A percentile compares a stretch with the other conserved stretches of the same genome.
These are phyloP conservation scores for Leccinellum luteum DNA, from an alignment of 768 basidiomycete genomes.

Conservation along the genomic window DNA sequence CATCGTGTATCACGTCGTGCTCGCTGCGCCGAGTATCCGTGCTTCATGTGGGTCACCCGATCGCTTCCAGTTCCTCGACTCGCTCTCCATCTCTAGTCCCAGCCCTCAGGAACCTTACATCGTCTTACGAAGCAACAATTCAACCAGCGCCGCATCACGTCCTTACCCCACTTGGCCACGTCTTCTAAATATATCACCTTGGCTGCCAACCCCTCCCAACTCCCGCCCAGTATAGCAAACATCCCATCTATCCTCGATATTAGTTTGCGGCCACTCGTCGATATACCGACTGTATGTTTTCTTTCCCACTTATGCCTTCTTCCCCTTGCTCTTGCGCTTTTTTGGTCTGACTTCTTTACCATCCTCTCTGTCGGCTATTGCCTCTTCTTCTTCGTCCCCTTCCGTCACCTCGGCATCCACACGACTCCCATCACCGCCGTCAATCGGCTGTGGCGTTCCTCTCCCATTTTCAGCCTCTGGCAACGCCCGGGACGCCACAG, in stretches of 20 bases:
- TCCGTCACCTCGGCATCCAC: constrained; percentile 2
- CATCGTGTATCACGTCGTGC: constrained; percentile 2
- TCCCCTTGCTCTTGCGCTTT: constrained; percentile 23
- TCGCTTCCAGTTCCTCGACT: not conserved
- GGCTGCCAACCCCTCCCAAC: not conserved
- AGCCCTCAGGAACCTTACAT: constrained; percentile 11
- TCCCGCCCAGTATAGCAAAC: constrained; percentile 2
- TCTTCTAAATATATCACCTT: constrained; percentile 4
- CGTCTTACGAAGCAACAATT: constrained; percentile 16
- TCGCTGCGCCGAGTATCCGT: not conserved
- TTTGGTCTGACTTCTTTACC: constrained; percentile 7
- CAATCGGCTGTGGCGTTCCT: constrained; percentile 13
- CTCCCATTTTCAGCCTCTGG: constrained; percentile 16
- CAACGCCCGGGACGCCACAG: constrained; percentile 11
- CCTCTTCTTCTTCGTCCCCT: constrained; percentile 17
- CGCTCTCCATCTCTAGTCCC: not conserved
- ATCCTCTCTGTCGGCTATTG: not conserved
- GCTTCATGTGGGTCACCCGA: constrained; percentile 2
- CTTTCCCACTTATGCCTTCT: constrained; percentile 5
- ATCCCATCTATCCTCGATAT: constrained; percentile 12
- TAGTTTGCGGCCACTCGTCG: constrained; percentile 2
- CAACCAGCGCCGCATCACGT: constrained; percentile 13
- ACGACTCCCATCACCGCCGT: constrained; percentile 16
- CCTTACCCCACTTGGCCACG: constrained; percentile 2
- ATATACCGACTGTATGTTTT: constrained; percentile 1